Conservation (phyloP, 2,329 filamentous ascomycete genomes). For the Pseudogymnoascus sp. region DNA sequence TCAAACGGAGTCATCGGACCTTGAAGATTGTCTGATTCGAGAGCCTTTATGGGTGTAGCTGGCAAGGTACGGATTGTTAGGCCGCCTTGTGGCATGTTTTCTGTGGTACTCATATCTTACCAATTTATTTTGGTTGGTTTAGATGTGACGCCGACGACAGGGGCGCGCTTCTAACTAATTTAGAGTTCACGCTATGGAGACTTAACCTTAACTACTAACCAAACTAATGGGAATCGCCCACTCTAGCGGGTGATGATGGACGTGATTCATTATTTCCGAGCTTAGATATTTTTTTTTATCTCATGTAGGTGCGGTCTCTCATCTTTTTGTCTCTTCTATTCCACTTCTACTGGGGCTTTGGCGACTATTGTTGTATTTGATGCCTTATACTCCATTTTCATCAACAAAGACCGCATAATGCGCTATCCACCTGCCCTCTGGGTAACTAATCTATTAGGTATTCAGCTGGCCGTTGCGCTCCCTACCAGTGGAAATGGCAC, state of each 20-base stretch:
- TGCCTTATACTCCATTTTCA: neutral
- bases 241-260: neutral
- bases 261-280: neutral
- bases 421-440: neutral
- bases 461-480: neutral
- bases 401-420: neutral
- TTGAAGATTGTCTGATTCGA: neutral
- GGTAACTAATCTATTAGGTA: neutral
- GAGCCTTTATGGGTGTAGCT: neutral
- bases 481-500: neutral
- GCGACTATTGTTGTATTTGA: neutral
- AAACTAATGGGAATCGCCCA: neutral
- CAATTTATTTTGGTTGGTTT: neutral
- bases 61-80: neutral
- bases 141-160: neutral
- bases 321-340: neutral
- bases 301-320: neutral
- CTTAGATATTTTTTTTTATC: neutral
- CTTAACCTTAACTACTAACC: neutral
- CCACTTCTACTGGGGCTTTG: neutral
- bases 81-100: neutral
- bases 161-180: neutral
- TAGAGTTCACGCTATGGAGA: neutral
- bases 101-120: neutral
- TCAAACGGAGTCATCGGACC: neutral